Base-by-base conservation (phyloP, 148 eudicot genomes). In the Selenicereus undatus region DNA sequence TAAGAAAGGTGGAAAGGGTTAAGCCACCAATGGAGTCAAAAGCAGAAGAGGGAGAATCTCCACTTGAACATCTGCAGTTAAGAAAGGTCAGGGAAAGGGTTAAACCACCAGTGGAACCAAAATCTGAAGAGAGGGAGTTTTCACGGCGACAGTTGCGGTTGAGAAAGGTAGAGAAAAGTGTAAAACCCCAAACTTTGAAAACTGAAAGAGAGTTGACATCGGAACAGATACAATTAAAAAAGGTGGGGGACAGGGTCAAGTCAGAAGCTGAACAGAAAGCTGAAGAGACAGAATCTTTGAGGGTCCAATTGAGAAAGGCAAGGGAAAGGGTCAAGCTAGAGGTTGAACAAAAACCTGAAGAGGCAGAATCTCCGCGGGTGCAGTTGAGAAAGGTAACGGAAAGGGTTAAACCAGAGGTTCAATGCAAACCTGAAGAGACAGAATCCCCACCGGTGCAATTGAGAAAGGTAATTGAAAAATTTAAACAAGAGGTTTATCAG, bases 351-450 rank as follows among this genome's bases (percentile, higher is more conserved):
- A 84, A 85, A 88, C 83, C 81, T 7, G 95, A 93, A 74, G 97
- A 91, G 80, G 88, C 89, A 85, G 90, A 82, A 79, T 86, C 89
- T 18, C 83, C 88, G 22, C 82, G 86, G 82, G 91, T 87, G 81
- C 94, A 93, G 78, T 89, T 95, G 83, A 85, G 84, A 73, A 93
- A 93, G 90, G 95, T 89, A 26, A 81, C 90, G 45, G 80, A 89
- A 88, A 90, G 91, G 90, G 91, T 90, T 60, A 82, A 81, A 78
- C 76, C 73, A 71, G 85, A 84, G 66, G 58, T 77, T 82, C 91
- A 77, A 83, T 85, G 56, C 68, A 84, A 84, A 83, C 76, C 75
- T 39, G 86, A 86, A 80, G 88, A 79, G 71, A 74, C 85, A 9
- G 85, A 43, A 76, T 75, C 81, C 22, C 79, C 81, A 20, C 65